Evolutionary conservation across 768 basidiomycete genomes (phyloP), one percentile per base, ranked within the genome.

Genomic region (Sarcomyxa edulis): DNA sequence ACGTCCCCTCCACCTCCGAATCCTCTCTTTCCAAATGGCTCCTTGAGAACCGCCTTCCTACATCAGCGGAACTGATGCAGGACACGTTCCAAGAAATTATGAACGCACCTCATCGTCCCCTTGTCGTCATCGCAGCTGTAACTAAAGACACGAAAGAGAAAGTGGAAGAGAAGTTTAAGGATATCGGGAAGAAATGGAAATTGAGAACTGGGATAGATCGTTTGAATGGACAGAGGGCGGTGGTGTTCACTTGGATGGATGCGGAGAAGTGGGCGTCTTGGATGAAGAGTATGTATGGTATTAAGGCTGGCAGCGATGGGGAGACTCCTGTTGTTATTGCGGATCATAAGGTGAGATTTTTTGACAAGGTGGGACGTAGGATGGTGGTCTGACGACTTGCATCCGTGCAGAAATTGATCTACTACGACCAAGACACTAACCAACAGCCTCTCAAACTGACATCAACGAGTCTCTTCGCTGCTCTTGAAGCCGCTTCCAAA

Each of bases 211-310:
- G n/a, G n/a, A n/a, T n/a, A n/a, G n/a, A n/a, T n/a, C n/a, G n/a
- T n/a, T 68, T 68, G 0, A 55, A 52, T 3, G 68, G 69, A 4
- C 66, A 50, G 34, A 60, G 71, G 24, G 72, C 78, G 29, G 82
- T 95, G 0, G 75, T 93, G 34, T 96, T 93, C 60, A 72, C 83
- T 7, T 92, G 84, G 83, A 92, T 96, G 77, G 90, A 99, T 52
- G 75, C 68, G 2, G 79, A 77, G 18, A 74, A 71, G 58, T 97
- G 95, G 93, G 70, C 60, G 18, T 80, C 74, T 35, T 97, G 93
- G 93, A 65, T 95, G 63, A 91, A 88, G 69, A 81, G 79, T 49
- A 91, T 91, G 80, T 98, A 97, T 62, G 82, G 83, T 20, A 65
- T 92, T 48, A 65, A 50, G 37, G 45, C 46, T 6, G 46, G 50